phyloP scores from a whole-genome alignment of 331 rosid genomes.

The Malus hybrid region DNA sequence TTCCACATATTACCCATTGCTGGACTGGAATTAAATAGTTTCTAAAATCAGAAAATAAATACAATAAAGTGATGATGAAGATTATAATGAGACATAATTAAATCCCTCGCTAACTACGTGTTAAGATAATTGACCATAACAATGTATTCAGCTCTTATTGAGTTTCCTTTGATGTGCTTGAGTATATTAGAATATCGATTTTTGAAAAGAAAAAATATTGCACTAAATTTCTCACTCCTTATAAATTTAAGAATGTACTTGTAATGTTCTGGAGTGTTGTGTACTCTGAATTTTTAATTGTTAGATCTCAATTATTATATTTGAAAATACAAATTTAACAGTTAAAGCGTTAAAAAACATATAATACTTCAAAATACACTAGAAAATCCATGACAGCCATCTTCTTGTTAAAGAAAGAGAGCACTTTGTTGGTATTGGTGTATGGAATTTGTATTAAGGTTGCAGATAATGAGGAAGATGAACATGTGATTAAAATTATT shows the following conservation, averaged over 20 bases:
- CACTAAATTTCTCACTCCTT: no score
- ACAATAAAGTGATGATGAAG: background rate
- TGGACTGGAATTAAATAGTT: background rate
- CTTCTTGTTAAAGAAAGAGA: background rate
- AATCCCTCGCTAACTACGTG: background rate
- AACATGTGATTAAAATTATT: background rate
- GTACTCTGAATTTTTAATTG: no score
- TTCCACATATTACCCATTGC: constrained; percentile 1
- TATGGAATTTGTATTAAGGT: background rate
- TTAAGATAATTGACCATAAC: background rate
- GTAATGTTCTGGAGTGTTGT: background rate
- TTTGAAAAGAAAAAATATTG: background rate
- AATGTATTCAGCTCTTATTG: background rate
- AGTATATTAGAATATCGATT: no score
- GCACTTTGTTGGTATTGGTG: background rate
- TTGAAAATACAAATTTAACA: no score
- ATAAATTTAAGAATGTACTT: no score
- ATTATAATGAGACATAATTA: no score
- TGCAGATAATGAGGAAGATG: background rate
- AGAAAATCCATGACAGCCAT: no score
- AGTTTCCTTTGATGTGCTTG: no score
- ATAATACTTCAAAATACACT: no score
- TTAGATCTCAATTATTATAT: no score
- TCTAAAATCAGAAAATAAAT: background rate
- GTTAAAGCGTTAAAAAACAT: background rate